phyloP scores from a whole-genome alignment of 2,329 filamentous ascomycete genomes.

The Alternaria sp. region DNA sequence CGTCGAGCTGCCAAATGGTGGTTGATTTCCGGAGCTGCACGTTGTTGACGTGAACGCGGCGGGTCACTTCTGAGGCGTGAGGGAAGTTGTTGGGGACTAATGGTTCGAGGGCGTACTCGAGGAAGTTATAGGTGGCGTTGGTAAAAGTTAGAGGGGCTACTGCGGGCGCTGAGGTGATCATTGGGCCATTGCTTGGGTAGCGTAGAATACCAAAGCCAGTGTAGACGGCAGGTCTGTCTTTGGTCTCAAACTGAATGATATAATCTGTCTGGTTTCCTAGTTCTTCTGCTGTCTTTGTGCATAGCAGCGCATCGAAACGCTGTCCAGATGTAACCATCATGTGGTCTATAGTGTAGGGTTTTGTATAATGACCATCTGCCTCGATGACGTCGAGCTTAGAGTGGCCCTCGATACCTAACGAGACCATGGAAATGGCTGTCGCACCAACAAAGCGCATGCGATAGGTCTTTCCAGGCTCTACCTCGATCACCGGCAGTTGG shows the following conservation, averaged over 20 bases:
- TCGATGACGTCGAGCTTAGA: slow-evolving; percentile 65
- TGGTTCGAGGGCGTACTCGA: slow-evolving; percentile 52
- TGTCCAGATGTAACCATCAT: slow-evolving; percentile 67
- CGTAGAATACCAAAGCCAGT: slow-evolving; percentile 62
- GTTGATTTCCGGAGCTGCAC: slow-evolving; percentile 30
- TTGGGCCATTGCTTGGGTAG: slow-evolving; percentile 16
- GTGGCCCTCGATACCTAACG: slow-evolving; percentile 66
- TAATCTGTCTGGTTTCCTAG: slow-evolving; percentile 54
- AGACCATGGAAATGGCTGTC: slow-evolving; percentile 64
- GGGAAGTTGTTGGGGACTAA: slow-evolving; percentile 46
- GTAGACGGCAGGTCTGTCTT: slow-evolving; percentile 58
- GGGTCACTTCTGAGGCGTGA: slow-evolving; percentile 45
- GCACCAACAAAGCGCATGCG: slow-evolving; percentile 68
- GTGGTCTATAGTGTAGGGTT: slow-evolving; percentile 57
- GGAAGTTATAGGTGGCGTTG: slow-evolving; percentile 48
- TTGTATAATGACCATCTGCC: slow-evolving; percentile 64
- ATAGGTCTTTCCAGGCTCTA: slow-evolving; percentile 68
- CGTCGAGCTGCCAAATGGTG: slow-evolving; percentile 37
- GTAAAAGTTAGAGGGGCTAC: slow-evolving; percentile 43
- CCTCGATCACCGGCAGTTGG: slow-evolving; percentile 62
- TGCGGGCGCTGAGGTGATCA: slow-evolving; percentile 23
- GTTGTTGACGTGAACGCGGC: slow-evolving; percentile 44
- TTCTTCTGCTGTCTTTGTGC: slow-evolving; percentile 60
- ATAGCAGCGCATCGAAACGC: slow-evolving; percentile 66
- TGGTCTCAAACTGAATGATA: slow-evolving; percentile 60